These are phyloP conservation scores for Streptanthus diversifolius DNA, from an alignment of 345 rosid species.

Conservation along the genomic window DNA sequence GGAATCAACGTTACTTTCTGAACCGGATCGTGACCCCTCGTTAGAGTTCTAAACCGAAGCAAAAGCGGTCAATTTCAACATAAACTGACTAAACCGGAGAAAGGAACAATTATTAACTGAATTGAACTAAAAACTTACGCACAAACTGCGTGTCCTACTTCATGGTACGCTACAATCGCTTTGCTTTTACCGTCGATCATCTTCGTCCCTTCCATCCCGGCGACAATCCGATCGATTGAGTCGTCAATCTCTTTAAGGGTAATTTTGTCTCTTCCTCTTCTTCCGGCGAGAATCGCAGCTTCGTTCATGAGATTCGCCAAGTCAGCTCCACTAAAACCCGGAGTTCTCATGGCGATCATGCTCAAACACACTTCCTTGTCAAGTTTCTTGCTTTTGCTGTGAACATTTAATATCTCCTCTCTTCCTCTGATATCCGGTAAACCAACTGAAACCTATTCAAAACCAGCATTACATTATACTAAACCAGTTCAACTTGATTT, in stretches of 20 bases:
- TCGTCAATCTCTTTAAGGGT: slow-evolving; percentile 60
- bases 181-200: slow-evolving; percentile 69
- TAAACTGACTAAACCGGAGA: neutral
- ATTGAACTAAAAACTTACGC: slow-evolving; percentile 38
- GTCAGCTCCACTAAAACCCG: slow-evolving; percentile 86
- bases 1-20: slow-evolving; percentile 68
- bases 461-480: neutral
- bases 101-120: neutral
- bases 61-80: neutral
- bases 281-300: slow-evolving; percentile 71
- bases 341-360: slow-evolving; percentile 67
- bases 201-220: slow-evolving; percentile 76
- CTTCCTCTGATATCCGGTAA: slow-evolving; percentile 71
- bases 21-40: slow-evolving; percentile 67
- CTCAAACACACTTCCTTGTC: slow-evolving; percentile 49
- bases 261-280: slow-evolving; percentile 61
- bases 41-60: slow-evolving; percentile 43
- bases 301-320: slow-evolving; percentile 78
- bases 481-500: neutral
- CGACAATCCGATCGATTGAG: slow-evolving; percentile 62
- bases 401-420: slow-evolving; percentile 70
- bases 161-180: slow-evolving; percentile 64
- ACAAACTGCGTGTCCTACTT: slow-evolving; percentile 70
- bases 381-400: slow-evolving; percentile 66
- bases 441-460: slow-evolving; percentile 54